Percentiles rank a stretch among this genome's conserved stretches.
phyloP scores from a whole-genome alignment of 2,329 filamentous ascomycete species.

The Ploettnerulaceae sp. region DNA sequence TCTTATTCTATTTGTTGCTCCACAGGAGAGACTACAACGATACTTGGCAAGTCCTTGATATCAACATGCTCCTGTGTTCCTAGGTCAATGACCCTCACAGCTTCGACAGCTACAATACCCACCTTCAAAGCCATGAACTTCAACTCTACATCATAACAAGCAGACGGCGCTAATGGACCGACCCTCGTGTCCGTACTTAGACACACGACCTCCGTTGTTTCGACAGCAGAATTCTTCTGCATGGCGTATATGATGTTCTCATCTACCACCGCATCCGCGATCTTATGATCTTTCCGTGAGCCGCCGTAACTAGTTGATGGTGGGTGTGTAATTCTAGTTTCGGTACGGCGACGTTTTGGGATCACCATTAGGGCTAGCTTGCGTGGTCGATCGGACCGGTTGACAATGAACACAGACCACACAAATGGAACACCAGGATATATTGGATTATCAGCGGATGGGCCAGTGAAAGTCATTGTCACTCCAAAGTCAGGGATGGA shows the following conservation, averaged over 20 bases:
- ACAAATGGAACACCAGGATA: slow-evolving; percentile 62
- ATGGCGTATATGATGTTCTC: slow-evolving; percentile 67
- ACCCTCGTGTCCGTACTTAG: slow-evolving; percentile 70
- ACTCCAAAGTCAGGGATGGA: slow-evolving; percentile 60
- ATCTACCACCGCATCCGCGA: slow-evolving; percentile 65
- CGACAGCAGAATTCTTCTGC: slow-evolving; percentile 60
- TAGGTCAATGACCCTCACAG: slow-evolving; percentile 68
- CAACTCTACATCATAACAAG: slow-evolving; percentile 69
- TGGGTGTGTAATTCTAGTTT: slow-evolving; percentile 40
- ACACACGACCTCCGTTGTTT: slow-evolving; percentile 65
- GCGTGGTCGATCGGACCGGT: slow-evolving; percentile 56
- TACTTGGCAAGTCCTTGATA: slow-evolving; percentile 66
- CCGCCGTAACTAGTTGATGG: slow-evolving; percentile 44
- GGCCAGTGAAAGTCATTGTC: slow-evolving; percentile 68
- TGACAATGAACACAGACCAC: slow-evolving; percentile 73
- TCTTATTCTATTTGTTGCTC: not conserved
- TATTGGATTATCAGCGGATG: slow-evolving; percentile 52
- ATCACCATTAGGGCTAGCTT: slow-evolving; percentile 67
- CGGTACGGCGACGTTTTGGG: slow-evolving; percentile 57
- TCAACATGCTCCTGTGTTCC: slow-evolving; percentile 72
- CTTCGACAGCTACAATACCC: slow-evolving; percentile 67
- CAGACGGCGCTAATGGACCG: slow-evolving; percentile 65
- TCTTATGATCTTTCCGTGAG: slow-evolving; percentile 33
- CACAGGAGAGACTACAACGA: slow-evolving; percentile 44
- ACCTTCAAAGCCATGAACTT: slow-evolving; percentile 63